A percentile compares a stretch with the other conserved stretches of the same genome.
These are phyloP conservation scores for Fusarium odoratissimum DNA, from an alignment of 2,329 filamentous ascomycete species.

Conservation along the genomic window DNA sequence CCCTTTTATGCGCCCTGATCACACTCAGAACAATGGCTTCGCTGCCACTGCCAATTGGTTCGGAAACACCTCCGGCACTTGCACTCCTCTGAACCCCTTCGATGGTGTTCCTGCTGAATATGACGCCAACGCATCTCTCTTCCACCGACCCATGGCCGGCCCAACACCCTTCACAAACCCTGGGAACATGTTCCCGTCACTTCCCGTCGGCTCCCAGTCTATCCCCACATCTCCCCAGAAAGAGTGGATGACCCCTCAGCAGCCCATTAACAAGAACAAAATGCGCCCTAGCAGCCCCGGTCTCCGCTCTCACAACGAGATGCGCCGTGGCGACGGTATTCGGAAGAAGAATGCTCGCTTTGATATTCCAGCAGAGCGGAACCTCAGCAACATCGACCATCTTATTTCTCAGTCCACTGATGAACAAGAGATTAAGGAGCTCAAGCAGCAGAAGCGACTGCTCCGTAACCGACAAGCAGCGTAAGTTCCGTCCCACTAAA, in stretches of 20 bases:
- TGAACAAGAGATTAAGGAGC: conserved; percentile 94
- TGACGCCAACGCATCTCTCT: conserved; percentile 64
- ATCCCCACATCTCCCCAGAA: conserved; percentile 69
- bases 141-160: conserved; percentile 64
- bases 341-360: conserved; percentile 99
- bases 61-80: conserved; percentile 65
- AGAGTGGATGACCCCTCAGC: conserved; percentile 65
- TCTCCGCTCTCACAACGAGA: conserved; percentile 79
- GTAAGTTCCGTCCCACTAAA: conserved; percentile 65
- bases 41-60: conserved; percentile 64
- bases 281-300: conserved; percentile 76
- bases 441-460: conserved; percentile 97
- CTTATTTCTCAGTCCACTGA: conserved; percentile 89
- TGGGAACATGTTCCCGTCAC: conserved; percentile 65
- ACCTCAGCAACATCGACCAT: conserved; percentile 92
- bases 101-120: conserved; percentile 67
- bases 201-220: conserved; percentile 60
- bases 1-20: conserved; percentile 74
- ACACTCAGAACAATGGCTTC: conserved; percentile 58
- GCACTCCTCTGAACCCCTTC: conserved; percentile 79
- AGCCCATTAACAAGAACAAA: conserved; percentile 64
- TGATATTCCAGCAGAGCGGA: conserved; percentile 94
- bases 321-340: conserved; percentile 85
- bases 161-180: conserved; percentile 68
- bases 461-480: conserved; percentile 96